A percentile compares a stretch with the other conserved stretches of the same genome.
These are phyloP conservation scores for Lagenidium sp. DNA, from an alignment of 352 stramenopile genomes.

Conservation along the genomic window DNA sequence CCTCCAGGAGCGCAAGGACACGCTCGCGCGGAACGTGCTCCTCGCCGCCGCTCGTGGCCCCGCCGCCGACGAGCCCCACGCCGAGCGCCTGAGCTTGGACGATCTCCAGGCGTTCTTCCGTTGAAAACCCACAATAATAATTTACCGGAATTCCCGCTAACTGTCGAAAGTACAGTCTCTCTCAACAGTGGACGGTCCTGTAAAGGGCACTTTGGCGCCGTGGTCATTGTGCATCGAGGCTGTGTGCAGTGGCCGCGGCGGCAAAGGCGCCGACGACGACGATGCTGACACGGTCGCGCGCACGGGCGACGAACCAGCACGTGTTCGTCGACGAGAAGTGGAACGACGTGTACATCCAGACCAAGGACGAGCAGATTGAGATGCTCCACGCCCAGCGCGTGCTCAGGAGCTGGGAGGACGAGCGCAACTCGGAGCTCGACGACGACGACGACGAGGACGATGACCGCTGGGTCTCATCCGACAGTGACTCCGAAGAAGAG, in stretches of 20 bases:
- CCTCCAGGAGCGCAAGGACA: conserved; percentile 86
- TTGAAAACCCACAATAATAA: conserved; percentile 6
- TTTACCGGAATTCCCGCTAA: no score
- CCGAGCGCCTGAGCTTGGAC: conserved; percentile 49
- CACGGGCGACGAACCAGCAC: conserved; percentile 49
- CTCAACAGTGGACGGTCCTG: no score
- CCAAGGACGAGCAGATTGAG: conserved; percentile 81
- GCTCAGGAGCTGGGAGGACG: conserved; percentile 40
- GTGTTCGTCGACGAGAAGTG: conserved; percentile 80
- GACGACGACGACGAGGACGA: conserved; percentile 13
- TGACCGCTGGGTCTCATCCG: conserved; percentile 4
- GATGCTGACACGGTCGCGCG: conserved; percentile 66
- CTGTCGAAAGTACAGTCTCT: no score
- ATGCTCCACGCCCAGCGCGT: conserved; percentile 40
- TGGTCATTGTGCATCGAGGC: no score
- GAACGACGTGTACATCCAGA: conserved; percentile 77
- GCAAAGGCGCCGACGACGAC: no score
- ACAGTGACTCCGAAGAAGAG: conserved; percentile 7
- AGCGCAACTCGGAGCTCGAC: conserved; percentile 24
- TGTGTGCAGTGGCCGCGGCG: no score
- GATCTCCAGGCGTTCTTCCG: conserved; percentile 67
- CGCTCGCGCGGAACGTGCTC: conserved; percentile 79
- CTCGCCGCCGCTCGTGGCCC: conserved; percentile 27
- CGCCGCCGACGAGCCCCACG: conserved; percentile 23
- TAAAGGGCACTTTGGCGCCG: no score